These are phyloP conservation scores for Phalaenopsis equestris DNA, from an alignment of 106 monocot species.

Conservation along the genomic window DNA sequence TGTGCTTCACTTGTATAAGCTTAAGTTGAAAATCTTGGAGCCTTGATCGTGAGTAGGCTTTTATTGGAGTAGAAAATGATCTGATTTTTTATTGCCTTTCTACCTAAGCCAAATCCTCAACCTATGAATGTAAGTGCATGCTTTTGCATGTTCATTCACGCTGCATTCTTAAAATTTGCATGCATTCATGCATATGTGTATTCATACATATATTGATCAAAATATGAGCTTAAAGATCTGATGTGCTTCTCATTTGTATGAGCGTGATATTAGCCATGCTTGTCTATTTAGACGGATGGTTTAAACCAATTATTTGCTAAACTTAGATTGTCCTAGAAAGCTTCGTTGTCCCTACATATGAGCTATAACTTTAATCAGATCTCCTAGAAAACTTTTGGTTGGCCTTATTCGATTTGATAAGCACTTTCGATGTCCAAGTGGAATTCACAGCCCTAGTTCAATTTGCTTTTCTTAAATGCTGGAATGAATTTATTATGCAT, in stretches of 20 bases:
- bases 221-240: neutral
- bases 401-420: too few species aligned
- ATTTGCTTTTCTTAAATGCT: too few species aligned
- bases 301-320: neutral
- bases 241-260: neutral
- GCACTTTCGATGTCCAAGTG: too few species aligned
- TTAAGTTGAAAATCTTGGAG: neutral
- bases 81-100: neutral
- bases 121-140: neutral
- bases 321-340: too few species aligned
- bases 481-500: too few species aligned
- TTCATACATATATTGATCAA: neutral
- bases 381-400: too few species aligned
- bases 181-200: neutral
- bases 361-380: too few species aligned
- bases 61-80: neutral
- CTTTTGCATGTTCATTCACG: neutral
- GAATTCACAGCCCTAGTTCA: too few species aligned
- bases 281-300: neutral
- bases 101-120: neutral
- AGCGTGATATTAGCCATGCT: neutral
- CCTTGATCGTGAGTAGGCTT: neutral
- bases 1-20: neutral
- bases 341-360: neutral
- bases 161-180: too few species aligned